Evolutionary conservation across 2,329 filamentous ascomycete species (phyloP), one percentile per base, ranked within the genome.

Genomic region (Alternaria sp.): DNA sequence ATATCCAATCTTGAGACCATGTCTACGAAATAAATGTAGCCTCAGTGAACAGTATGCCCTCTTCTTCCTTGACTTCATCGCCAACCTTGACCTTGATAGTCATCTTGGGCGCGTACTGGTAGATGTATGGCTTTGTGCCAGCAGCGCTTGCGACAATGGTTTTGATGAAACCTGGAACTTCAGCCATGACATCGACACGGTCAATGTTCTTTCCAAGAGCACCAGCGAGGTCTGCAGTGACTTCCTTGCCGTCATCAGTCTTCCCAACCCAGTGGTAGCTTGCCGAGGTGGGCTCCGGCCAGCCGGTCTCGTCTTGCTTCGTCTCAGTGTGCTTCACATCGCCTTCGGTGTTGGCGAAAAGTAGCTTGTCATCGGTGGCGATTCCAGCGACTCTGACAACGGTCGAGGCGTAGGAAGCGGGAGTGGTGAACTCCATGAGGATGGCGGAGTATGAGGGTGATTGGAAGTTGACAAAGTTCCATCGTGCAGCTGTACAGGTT

Each of bases 121-220:
- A 99, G 71, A 99, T 98, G 78, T 97, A 99, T 5, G 95, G 95
- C 82, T 93, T 95, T 28, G 95, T 96, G 62, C 95, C 95, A 3
- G 90, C 92, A 11, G 94, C 92, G 65, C 86, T 89, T 41, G 91
- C 91, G 26, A 96, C 93, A 74, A 99, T 92, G 69, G 88, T 88
- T 86, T 99, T 99, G 78, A 99, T 89, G 72, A 99, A 96, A 29
- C 90, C 92, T 3, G 95, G 95, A 34, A 99, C 90, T 79, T 99
- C 93, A 24, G 91, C 92, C 92, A 99, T 96, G 71, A 99, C 90
- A 79, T 99, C 95, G 65, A 99, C 88, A 64, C 90, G 86, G 79
- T 99, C 95, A 31, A 89, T 80, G 49, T 88, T 86, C 51, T 86
- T 81, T 26, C 88, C 91, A 11, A 97, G 82, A 34, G 82, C 72